Base-by-base conservation (phyloP, 257 asterid species). In the Coffea eugenioides region DNA sequence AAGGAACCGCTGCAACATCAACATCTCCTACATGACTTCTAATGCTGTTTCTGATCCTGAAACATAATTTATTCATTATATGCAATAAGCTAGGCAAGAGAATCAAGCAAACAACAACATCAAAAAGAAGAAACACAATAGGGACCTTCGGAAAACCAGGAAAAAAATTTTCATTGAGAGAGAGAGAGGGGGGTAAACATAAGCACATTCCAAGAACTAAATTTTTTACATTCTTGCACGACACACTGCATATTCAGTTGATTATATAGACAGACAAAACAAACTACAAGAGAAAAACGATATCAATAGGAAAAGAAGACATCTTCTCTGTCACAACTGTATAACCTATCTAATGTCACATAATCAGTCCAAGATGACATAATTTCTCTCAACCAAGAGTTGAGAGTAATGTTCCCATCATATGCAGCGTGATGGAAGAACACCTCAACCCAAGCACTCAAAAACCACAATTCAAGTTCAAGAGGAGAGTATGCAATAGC, bases 1-100 rank as follows among this genome's bases (percentile, higher is more conserved):
- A 94, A 3, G 97, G 97, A 1, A 94, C 98, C 73, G 98, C 98
- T 66, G 84, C 90, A 80, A 92, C 96, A 43, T 94, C 98, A 43
- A 94, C 91, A 79, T 94, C 98, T 48, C 98, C 98, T 5, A 89
- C 93, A 79, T 93, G 90, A 34, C 86, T 82, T 83, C 98, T 85
- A 31, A 93, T 92, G 39, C 89, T 64, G 78, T 90, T 94, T 80
- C 97, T 86, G 81, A 94, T 97, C 98, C 97, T 94, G 83, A 39
- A 39, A 39, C 43, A 39, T 39, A 39, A 39, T 39, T 39, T 39
- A 39, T 72, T 76, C 69, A 69, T 83, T 81, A 46, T 65, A 36
- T 21, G 65, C 25, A 52, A 13, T 67, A 62, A 75, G 79, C 25
- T 56, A 51, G 79, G 31, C 68, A 81, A 25, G 39, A 39, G 3